Conservation (phyloP, 116 monocot genomes). For the Phalaenopsis hybrid region DNA sequence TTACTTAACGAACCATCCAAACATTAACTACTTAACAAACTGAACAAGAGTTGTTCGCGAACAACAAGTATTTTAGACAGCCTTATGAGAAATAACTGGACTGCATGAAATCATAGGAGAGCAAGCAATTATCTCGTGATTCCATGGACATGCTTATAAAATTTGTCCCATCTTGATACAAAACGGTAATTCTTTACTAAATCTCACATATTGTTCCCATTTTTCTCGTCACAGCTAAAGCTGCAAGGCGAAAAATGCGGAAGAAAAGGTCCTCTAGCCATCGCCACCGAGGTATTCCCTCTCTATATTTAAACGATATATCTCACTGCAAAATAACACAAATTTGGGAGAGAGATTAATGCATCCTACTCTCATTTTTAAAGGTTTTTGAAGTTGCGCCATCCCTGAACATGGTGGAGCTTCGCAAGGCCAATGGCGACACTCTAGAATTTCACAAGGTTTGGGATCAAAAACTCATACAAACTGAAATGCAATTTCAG, state of each 20-base stretch:
- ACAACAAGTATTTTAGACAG: too few species aligned
- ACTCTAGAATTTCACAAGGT: constrained; percentile 89
- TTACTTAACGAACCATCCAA: too few species aligned
- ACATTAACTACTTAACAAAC: too few species aligned
- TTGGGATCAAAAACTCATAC: constrained; percentile 2
- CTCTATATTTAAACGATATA: not conserved
- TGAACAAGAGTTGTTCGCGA: too few species aligned
- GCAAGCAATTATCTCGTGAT: too few species aligned
- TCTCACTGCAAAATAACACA: not conserved
- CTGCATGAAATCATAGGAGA: too few species aligned
- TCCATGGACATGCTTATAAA: too few species aligned
- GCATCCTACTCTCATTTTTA: not conserved
- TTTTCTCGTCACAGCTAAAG: constrained; percentile 48
- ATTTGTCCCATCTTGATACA: too few species aligned
- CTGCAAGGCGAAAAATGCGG: constrained; percentile 70
- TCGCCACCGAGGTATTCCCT: constrained; percentile 67
- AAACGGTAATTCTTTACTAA: too few species aligned
- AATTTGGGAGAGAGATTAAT: not conserved
- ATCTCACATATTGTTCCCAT: not conserved
- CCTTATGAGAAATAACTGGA: too few species aligned
- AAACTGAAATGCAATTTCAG: too few species aligned
- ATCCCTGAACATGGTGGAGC: constrained; percentile 77
- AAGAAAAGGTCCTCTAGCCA: constrained; percentile 80
- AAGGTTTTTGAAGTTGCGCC: constrained; percentile 91
- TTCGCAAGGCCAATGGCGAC: constrained; percentile 84